Evolutionary conservation across 768 basidiomycete genomes (phyloP), one percentile per base, ranked within the genome.

Genomic region (Tulasnella sp.): DNA sequence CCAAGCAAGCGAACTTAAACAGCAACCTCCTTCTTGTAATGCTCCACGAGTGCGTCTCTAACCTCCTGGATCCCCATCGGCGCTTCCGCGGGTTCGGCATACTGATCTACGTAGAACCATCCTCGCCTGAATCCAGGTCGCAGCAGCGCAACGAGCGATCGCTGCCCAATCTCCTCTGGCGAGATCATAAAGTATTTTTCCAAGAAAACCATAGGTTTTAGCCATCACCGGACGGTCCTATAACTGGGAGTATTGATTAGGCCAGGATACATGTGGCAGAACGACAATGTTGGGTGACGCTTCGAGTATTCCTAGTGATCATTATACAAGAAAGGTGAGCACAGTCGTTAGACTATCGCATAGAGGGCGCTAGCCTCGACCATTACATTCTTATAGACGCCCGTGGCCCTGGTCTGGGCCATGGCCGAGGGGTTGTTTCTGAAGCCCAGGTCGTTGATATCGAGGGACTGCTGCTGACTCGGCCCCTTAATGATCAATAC

Each of bases 191-290:
- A 64, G n/a, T 25, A 31, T 25, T 31, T 64, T 31, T 22, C 58
- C 58, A 64, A 12, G 6, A 64, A 64, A 31, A 64, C 31, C n/a
- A 31, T n/a, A 12, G 31, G 58, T n/a, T 31, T 64, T 15, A 4
- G n/a, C 58, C 58, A 64, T 25, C 58, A 64, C 14, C 3, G 6
- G n/a, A 31, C 58, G 19, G 58, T 64, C n/a, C 29, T 25, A n/a
- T 25, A 64, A 25, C 8, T 25, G 11, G 77, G 74, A 0, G 86
- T 86, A n/a, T 83, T 81, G n/a, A 87, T 86, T 3, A 80, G 42
- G 5, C 87, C 87, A 0, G 87, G 87, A 71, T 79, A 81, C 38
- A 83, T 82, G 78, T 87, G 87, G 0, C 83, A 82, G 80, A 88
- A 87, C 12, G 58, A 64, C 29, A 64, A 12, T 25, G 19, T 64